Base-by-base conservation (phyloP, 352 stramenopile species). In the Pythium vanterpoolii region DNA sequence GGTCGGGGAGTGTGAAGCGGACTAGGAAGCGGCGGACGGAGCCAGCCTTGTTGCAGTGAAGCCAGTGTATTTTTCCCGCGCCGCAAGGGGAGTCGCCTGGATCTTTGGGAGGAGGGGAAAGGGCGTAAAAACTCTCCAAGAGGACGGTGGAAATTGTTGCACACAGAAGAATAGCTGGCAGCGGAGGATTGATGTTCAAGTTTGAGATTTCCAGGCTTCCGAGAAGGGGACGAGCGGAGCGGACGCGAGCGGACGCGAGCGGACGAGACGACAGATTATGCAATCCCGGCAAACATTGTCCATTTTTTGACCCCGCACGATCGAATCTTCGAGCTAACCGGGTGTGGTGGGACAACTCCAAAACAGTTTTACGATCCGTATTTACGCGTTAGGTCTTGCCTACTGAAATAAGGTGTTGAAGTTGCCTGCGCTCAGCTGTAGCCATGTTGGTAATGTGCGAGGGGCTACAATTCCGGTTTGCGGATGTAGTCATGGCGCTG, bases 321-420 rank as follows among this genome's bases (percentile, higher is more conserved):
- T 53, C 54, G 54, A 61, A 61, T 61, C 54, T 61, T 61, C 43
- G 34, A 34, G 26, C 4, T 5, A 47, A 31, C 11, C n/a, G n/a
- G n/a, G n/a, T n/a, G n/a, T n/a, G n/a, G n/a, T 54, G 47, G 21
- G 42, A 30, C 11, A 23, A 18, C 24, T 31, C 6, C 8, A 53
- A 62, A 54, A 11, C 38, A 36, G 21, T 54, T 62, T 62, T 62
- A 62, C 54, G 54, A 45, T 21, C 4, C 40, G 54, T 62, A 61
- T 61, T 61, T 61, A 61, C 54, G 42, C 42, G 3, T 4, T 19
- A 16, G 21, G 14, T 4, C 16, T 3, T 19, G 28, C 27, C 5
- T 62, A 62, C 54, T 62, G 11, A 39, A 13, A 54, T 47, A 62
- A 44, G 43, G 26, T 47, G 44, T 62, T 62, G 43, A 62, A 62